Conservation (phyloP, 768 basidiomycete species). For the Podaxis carcinomalis region DNA sequence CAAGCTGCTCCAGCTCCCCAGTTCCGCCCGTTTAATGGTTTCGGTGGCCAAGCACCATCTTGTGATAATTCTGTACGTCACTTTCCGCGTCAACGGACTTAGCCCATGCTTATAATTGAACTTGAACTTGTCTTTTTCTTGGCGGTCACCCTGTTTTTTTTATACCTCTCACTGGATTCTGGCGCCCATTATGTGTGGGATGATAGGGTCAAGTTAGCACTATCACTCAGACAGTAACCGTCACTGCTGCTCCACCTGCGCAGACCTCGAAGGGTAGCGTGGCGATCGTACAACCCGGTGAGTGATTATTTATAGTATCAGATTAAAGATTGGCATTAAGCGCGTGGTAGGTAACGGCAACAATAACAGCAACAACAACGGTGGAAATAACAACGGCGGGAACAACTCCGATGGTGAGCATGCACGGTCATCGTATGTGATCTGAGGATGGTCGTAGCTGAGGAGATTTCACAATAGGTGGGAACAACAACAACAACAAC, state of each 20-base stretch:
- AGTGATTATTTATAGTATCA: neutral
- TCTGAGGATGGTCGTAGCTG: neutral
- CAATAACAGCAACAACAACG: neutral
- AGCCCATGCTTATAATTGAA: neutral
- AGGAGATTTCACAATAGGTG: neutral
- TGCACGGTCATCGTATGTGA: neutral
- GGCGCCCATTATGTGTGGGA: constrained; percentile 8
- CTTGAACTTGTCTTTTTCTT: constrained; percentile 14
- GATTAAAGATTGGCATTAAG: neutral
- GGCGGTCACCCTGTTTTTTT: neutral
- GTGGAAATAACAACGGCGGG: neutral
- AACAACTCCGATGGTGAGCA: neutral
- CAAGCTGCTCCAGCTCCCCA: constrained; percentile 27
- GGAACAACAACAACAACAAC: neutral
- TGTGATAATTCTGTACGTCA: constrained; percentile 6
- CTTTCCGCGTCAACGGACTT: neutral
- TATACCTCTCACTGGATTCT: constrained; percentile 7
- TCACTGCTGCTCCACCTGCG: constrained; percentile 26
- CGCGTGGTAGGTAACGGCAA: neutral
- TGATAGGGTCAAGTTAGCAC: constrained; percentile 15
- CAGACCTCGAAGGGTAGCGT: neutral
- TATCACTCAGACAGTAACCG: constrained; percentile 27
- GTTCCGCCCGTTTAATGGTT: neutral
- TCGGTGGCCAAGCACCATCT: neutral
- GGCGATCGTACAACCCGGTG: neutral